Conservation (phyloP, 139 green algal species). For the Chlorella sp. region DNA sequence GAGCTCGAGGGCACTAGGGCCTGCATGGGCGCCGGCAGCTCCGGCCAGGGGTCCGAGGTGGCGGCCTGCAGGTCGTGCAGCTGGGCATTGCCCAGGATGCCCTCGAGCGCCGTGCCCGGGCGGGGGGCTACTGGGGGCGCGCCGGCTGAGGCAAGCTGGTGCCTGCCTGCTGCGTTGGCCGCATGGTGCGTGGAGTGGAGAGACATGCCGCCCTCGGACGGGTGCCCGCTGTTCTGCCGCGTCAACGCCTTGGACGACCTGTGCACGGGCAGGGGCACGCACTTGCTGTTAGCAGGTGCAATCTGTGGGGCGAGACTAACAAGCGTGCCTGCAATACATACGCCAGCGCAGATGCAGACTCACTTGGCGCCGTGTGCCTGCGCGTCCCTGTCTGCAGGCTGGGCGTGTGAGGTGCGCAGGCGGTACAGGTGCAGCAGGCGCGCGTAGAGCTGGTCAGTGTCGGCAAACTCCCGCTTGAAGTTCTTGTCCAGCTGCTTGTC, state of each 20-base stretch:
- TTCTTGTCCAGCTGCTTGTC: slow-evolving; percentile 31
- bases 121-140: too few relatives aligned
- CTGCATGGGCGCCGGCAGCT: neutral
- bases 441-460: slow-evolving; percentile 18
- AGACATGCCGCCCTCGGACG: neutral
- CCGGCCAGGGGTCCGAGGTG: neutral
- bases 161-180: neutral
- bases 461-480: slow-evolving; percentile 39
- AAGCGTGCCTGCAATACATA: too few relatives aligned
- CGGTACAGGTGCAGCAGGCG: slow-evolving; percentile 36
- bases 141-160: neutral
- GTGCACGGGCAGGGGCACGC: too few relatives aligned
- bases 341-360: too few relatives aligned
- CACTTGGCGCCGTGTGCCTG: too few relatives aligned
- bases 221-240: neutral
- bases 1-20: neutral
- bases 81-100: neutral
- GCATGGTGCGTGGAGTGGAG: neutral
- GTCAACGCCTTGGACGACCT: too few relatives aligned
- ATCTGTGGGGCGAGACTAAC: too few relatives aligned
- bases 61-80: neutral
- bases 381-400: neutral
- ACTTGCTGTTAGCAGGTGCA: too few relatives aligned
- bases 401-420: neutral
- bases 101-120: neutral